Conservation (phyloP, 2,329 filamentous ascomycete species). For the Phaeosphaeriaceae sp. region DNA sequence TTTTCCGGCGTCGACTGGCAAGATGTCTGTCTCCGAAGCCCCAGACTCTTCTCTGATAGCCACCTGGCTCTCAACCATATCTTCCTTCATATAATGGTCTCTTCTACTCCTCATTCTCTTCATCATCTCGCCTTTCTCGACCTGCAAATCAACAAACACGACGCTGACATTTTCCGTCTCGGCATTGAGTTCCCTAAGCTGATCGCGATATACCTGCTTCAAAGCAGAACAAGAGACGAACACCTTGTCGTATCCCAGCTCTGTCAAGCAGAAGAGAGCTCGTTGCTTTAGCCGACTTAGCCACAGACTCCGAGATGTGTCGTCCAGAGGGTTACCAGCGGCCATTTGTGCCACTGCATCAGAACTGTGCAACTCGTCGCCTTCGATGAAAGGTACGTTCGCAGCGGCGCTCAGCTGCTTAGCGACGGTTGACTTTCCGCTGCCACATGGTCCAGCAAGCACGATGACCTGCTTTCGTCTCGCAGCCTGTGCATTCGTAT, state of each 20-base stretch:
- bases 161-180: slow-evolving; percentile 23
- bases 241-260: slow-evolving; percentile 22
- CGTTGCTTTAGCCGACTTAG: slow-evolving; percentile 34
- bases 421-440: slow-evolving; percentile 52
- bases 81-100: slow-evolving; percentile 49
- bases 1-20: slow-evolving; percentile 38
- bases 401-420: slow-evolving; percentile 38
- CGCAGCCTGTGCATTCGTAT: background rate
- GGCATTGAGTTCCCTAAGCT: slow-evolving; percentile 30
- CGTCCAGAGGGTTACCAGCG: slow-evolving; percentile 36
- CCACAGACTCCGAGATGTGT: slow-evolving; percentile 37
- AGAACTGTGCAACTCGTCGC: slow-evolving; percentile 49
- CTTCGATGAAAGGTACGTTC: slow-evolving; percentile 50
- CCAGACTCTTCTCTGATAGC: slow-evolving; percentile 38
- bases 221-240: slow-evolving; percentile 54
- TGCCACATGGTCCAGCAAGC: slow-evolving; percentile 52
- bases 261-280: slow-evolving; percentile 13
- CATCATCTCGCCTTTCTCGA: slow-evolving; percentile 34
- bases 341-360: slow-evolving; percentile 46
- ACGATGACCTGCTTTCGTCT: slow-evolving; percentile 38
- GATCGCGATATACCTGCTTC: slow-evolving; percentile 43
- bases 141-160: slow-evolving; percentile 50
- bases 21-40: slow-evolving; percentile 44
- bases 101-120: slow-evolving; percentile 35
- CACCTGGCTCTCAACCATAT: slow-evolving; percentile 49